Percentiles rank a stretch among this genome's conserved stretches.
Conservation (phyloP, 2,329 filamentous ascomycete genomes). For the Phoma sp. region DNA sequence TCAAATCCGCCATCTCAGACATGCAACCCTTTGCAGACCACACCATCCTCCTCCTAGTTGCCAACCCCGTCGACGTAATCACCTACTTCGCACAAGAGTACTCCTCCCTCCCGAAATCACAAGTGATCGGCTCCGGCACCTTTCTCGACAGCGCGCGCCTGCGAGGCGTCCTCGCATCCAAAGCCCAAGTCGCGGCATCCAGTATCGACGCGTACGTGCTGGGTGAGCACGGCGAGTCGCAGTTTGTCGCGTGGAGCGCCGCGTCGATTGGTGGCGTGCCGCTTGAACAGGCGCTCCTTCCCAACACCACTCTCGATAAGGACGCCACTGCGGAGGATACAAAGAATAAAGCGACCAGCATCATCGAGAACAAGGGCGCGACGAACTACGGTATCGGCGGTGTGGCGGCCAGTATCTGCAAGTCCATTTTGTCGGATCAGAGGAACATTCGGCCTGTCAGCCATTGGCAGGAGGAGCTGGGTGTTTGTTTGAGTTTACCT, state of each 20-base stretch:
- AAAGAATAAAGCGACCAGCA: constrained; percentile 22
- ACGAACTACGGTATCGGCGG: constrained; percentile 32
- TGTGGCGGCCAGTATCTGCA: constrained; percentile 26
- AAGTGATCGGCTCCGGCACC: constrained; percentile 29
- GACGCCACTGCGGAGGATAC: constrained; percentile 18
- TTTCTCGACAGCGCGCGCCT: constrained; percentile 30
- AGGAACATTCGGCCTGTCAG: constrained; percentile 22
- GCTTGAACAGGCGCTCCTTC: background rate
- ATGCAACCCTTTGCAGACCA: constrained; percentile 28
- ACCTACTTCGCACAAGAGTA: constrained; percentile 29
- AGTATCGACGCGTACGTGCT: constrained; percentile 27
- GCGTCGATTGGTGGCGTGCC: constrained; percentile 22
- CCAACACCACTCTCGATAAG: constrained; percentile 2
- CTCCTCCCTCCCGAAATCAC: constrained; percentile 18
- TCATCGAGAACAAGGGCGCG: constrained; percentile 29
- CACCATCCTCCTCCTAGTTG: constrained; percentile 26
- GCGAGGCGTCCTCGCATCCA: constrained; percentile 19
- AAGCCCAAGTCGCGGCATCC: constrained; percentile 18
- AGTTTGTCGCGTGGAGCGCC: constrained; percentile 27
- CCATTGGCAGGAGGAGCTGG: constrained; percentile 20
- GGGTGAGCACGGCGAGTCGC: constrained; percentile 27
- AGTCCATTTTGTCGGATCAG: constrained; percentile 22
- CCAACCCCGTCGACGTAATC: constrained; percentile 32
- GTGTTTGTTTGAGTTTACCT: constrained; percentile 25
- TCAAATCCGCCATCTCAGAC: constrained; percentile 26